phyloP scores from a whole-genome alignment of 169 alveolate species.

The Eimeria brunetti region DNA sequence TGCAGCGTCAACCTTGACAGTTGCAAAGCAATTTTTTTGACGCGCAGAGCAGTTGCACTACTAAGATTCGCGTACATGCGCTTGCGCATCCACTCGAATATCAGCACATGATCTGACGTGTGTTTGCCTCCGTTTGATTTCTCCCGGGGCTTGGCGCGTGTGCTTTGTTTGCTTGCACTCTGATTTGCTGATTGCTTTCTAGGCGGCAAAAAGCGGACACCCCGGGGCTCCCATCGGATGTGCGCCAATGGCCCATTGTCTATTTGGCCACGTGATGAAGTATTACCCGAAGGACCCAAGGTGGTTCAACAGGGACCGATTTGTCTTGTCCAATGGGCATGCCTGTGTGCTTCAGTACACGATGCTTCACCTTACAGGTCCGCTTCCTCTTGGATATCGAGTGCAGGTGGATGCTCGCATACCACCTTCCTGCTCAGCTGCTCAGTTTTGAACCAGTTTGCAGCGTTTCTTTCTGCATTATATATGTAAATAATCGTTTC shows the following conservation, averaged over 20 bases:
- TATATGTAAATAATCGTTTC: neutral
- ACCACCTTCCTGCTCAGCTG: neutral
- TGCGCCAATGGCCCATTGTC: conserved; percentile 90
- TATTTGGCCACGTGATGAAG: conserved; percentile 88
- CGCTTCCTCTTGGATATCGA: neutral
- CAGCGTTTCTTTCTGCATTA: neutral
- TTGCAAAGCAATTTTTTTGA: neutral
- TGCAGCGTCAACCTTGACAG: neutral
- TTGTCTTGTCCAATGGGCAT: conserved; percentile 90
- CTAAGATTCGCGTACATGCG: neutral
- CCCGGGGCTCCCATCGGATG: conserved; percentile 93
- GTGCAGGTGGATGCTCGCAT: neutral
- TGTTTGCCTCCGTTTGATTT: neutral
- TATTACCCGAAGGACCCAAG: conserved; percentile 84
- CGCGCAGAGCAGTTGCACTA: neutral
- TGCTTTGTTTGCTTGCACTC: neutral
- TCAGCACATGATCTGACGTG: too few relatives aligned
- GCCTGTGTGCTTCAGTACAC: conserved; percentile 89
- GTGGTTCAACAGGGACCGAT: conserved; percentile 89
- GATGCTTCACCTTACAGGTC: conserved; percentile 87
- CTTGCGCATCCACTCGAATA: neutral
- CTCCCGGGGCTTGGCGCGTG: neutral
- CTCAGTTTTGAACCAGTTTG: neutral
- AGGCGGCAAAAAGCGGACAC: conserved; percentile 89
- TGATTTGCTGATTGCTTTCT: neutral